Base-by-base conservation (phyloP, 257 asterid genomes). In the Solanum bukasovii region DNA sequence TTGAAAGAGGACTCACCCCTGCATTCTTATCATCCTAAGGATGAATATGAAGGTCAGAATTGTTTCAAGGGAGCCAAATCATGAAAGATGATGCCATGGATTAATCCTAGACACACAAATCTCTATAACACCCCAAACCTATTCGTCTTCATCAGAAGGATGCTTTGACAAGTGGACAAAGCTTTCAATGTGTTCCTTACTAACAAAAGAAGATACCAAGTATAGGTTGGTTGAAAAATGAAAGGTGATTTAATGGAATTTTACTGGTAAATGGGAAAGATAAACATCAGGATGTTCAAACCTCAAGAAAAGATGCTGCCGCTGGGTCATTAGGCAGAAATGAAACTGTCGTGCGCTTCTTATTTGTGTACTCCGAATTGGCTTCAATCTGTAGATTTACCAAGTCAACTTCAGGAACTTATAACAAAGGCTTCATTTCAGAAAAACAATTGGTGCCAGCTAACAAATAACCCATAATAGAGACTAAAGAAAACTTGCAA, bases 241-340 rank as follows among this genome's bases (percentile, higher is more conserved):
- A 27, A 44, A 14, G 56, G 25, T 29, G 52, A 44, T 46, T 79
- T 46, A 10, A 10, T 10, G 38, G 25, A 79, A 44, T 79, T 16
- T 79, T 79, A 79, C 85, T 8, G 67, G 85, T 79, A 44, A 78
- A 27, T 31, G 16, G 40, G 67, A 63, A 27, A 79, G 67, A 40
- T 44, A 3, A 31, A 81, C 37, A 46, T 27, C 85, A 46, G 11
- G 85, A 91, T 63, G 56, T 88, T 74, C 90, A 91, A 84, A 97
- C 99, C 99, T 97, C 96, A 38, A 97, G 98, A 89, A 96, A 96
- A 91, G 94, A 89, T 84, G 90, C 92, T 59, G 95, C 98, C 46
- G 91, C 94, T 18, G 91, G 92, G 90, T 93, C 97, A 92, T 94
- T 96, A 21, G 99, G 99, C 89, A 93, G 91, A 92, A 95, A 91